Percentiles rank a stretch among this genome's conserved stretches.
These are phyloP conservation scores for Scedosporium dehoogii DNA, from an alignment of 2,329 filamentous ascomycete species.

Conservation along the genomic window DNA sequence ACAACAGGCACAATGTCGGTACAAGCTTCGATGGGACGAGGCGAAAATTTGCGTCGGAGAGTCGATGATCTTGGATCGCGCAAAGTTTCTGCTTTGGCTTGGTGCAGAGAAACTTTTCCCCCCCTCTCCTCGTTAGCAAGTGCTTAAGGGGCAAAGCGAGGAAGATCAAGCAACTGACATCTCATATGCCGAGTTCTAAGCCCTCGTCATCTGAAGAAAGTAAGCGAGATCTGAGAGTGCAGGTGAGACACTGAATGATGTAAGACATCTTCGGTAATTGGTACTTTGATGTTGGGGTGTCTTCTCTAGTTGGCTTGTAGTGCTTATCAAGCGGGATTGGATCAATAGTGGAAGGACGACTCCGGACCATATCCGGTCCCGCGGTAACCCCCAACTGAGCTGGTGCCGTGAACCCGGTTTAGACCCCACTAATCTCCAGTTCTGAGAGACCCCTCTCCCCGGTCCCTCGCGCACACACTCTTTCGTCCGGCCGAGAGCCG, in stretches of 20 bases:
- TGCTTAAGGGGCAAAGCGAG: background rate
- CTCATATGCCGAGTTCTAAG: too few relatives aligned
- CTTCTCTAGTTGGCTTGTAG: too few relatives aligned
- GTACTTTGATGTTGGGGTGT: too few relatives aligned
- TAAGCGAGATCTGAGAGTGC: background rate
- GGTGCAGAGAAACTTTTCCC: background rate
- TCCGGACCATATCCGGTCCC: background rate
- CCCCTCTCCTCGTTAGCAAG: background rate
- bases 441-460: background rate
- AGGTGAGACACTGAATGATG: background rate
- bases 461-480: background rate
- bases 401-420: background rate
- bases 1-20: background rate
- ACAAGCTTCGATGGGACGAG: background rate
- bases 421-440: background rate
- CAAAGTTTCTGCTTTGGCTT: background rate
- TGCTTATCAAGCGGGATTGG: background rate
- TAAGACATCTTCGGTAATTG: background rate
- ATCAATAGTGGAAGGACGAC: background rate
- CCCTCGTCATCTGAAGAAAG: background rate
- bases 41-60: background rate
- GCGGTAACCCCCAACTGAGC: background rate
- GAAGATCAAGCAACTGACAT: too few relatives aligned
- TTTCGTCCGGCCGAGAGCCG: background rate
- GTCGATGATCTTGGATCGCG: background rate